Evolutionary conservation across 2,329 filamentous ascomycete genomes (phyloP).

Genomic region (Penicillium palitans): DNA sequence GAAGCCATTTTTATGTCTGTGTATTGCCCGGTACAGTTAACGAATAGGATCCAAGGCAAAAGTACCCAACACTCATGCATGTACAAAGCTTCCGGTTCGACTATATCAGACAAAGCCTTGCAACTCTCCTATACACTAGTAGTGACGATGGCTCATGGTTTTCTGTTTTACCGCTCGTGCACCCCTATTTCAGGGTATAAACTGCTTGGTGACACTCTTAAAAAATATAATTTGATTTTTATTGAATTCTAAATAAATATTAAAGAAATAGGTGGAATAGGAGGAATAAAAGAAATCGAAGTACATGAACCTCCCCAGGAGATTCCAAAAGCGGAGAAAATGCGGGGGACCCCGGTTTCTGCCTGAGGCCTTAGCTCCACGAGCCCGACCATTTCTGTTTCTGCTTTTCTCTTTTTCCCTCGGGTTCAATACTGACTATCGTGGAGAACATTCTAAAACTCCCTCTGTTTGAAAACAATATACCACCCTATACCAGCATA

Average conservation of each 20-base stretch:
- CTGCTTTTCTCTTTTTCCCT: slow-evolving; percentile 15
- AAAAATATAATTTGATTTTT: neutral
- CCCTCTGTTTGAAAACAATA: neutral
- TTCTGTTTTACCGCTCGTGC: neutral
- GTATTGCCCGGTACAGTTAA: neutral
- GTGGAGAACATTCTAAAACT: neutral
- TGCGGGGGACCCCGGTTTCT: slow-evolving; percentile 28
- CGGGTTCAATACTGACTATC: slow-evolving; percentile 15
- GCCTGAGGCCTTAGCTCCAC: slow-evolving; percentile 20
- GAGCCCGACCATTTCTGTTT: slow-evolving; percentile 3
- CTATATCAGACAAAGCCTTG: neutral
- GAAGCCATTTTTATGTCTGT: neutral
- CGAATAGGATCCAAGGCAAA: neutral
- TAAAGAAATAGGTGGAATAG: neutral
- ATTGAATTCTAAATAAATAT: no score
- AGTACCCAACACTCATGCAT: neutral
- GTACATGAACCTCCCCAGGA: neutral
- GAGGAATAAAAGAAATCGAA: neutral
- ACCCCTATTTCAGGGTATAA: neutral
- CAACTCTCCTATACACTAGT: neutral
- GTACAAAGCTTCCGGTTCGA: neutral
- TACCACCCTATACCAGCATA: neutral
- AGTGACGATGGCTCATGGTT: neutral
- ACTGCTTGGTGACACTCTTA: neutral
- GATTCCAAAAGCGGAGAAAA: slow-evolving; percentile 22